Evolutionary conservation across 2,329 filamentous ascomycete species (phyloP).

Genomic region (Colletotrichum agaves): DNA sequence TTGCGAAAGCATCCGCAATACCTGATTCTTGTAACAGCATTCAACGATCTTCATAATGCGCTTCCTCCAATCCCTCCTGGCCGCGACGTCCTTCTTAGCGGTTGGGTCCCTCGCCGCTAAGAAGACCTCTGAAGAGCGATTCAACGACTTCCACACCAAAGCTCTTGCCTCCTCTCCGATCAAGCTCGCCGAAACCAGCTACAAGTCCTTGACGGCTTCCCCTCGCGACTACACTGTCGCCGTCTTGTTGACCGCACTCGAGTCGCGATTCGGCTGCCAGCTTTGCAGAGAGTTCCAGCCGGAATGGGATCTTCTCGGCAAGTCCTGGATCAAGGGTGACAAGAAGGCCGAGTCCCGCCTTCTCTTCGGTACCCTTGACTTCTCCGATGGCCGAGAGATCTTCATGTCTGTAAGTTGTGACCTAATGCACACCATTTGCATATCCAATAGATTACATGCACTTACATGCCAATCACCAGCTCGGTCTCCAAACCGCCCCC

Average conservation of each 20-base stretch:
- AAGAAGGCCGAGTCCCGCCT: constrained; percentile 77
- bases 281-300: constrained; percentile 92
- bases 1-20: constrained; percentile 40
- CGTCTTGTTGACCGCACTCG: constrained; percentile 87
- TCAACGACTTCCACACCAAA: constrained; percentile 76
- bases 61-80: constrained; percentile 71
- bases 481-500: constrained; percentile 93
- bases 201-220: constrained; percentile 77
- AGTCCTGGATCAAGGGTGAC: constrained; percentile 89
- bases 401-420: constrained; percentile 81
- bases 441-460: neutral
- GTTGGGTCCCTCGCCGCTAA: constrained; percentile 71
- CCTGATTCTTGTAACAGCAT: neutral
- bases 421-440: neutral
- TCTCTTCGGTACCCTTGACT: constrained; percentile 88
- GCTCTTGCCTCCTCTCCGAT: constrained; percentile 73
- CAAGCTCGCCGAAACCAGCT: constrained; percentile 81
- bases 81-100: constrained; percentile 71
- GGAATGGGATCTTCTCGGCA: constrained; percentile 89
- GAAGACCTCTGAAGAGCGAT: constrained; percentile 72
- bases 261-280: constrained; percentile 83
- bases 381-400: constrained; percentile 81
- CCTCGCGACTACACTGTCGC: constrained; percentile 87
- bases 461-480: constrained; percentile 60
- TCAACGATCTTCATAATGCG: constrained; percentile 67